A percentile compares a stretch with the other conserved stretches of the same genome.
Conservation (phyloP, 192 early-diverging fungal species). For the Chytriomyces confervae region DNA sequence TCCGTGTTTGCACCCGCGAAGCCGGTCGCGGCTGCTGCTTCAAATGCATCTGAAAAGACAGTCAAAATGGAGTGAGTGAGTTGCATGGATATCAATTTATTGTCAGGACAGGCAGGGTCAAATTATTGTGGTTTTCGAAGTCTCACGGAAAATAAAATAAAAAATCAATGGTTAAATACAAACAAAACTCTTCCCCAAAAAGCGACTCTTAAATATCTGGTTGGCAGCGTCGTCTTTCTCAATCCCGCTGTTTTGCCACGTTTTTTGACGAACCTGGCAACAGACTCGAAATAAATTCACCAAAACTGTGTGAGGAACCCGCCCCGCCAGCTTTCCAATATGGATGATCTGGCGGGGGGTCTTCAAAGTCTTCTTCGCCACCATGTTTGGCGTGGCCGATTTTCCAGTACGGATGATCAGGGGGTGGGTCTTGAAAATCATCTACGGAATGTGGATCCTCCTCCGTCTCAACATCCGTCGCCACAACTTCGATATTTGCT, state of each 20-base stretch:
- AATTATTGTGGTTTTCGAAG: not conserved
- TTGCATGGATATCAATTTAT: not conserved
- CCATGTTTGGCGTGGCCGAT: not conserved
- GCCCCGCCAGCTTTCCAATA: conserved; percentile 8
- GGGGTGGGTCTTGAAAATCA: conserved; percentile 8
- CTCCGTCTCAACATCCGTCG: not conserved
- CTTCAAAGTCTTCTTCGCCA: not conserved
- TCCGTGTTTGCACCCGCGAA: not conserved
- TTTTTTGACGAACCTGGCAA: too few species aligned
- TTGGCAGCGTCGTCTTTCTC: too few species aligned
- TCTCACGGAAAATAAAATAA: not conserved
- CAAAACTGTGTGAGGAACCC: too few species aligned
- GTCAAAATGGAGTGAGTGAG: conserved; percentile 7
- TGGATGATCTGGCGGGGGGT: conserved; percentile 18
- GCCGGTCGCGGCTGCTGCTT: not conserved
- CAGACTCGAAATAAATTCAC: too few species aligned
- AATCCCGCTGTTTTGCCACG: too few species aligned
- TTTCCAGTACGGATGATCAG: conserved; percentile 25
- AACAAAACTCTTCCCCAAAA: too few species aligned
- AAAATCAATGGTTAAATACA: too few species aligned
- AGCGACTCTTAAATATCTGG: too few species aligned
- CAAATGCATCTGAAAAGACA: not conserved
- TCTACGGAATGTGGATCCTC: not conserved
- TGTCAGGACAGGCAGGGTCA: not conserved
- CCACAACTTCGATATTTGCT: not conserved